Conservation (phyloP, 2,329 filamentous ascomycete species). For the Aspergillus niger region DNA sequence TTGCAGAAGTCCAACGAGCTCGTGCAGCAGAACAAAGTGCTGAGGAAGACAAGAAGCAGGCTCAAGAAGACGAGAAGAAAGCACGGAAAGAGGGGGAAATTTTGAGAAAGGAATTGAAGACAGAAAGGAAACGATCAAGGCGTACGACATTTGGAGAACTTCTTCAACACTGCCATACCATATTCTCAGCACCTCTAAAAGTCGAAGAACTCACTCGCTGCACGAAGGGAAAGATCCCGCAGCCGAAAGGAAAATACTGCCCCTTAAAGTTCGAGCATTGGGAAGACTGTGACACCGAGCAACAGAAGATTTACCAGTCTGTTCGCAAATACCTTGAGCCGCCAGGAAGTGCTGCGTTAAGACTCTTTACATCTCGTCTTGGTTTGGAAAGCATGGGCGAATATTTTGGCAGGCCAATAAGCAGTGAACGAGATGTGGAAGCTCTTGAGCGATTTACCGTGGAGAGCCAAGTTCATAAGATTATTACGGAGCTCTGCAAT, state of each 20-base stretch:
- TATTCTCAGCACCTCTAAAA: slow-evolving; percentile 26
- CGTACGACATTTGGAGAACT: slow-evolving; percentile 26
- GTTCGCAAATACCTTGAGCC: slow-evolving; percentile 22
- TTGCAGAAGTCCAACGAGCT: no score
- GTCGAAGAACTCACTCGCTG: slow-evolving; percentile 24
- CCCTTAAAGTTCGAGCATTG: slow-evolving; percentile 24
- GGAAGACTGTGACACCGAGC: slow-evolving; percentile 22
- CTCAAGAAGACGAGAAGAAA: no score
- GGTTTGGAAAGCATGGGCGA: slow-evolving; percentile 19
- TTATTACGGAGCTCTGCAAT: slow-evolving; percentile 22
- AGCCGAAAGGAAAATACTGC: slow-evolving; percentile 29
- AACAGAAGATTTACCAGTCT: slow-evolving; percentile 20
- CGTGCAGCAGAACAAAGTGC: no score
- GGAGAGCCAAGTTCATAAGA: slow-evolving; percentile 21
- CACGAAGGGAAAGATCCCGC: slow-evolving; percentile 27
- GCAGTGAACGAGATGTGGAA: slow-evolving; percentile 25
- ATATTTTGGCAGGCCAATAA: slow-evolving; percentile 18
- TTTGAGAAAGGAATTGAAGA: neutral
- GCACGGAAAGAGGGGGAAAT: no score
- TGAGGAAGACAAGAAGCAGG: no score
- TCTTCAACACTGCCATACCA: slow-evolving; percentile 23
- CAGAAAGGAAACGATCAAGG: slow-evolving; percentile 14
- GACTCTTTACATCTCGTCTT: slow-evolving; percentile 20
- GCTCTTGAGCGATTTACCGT: slow-evolving; percentile 25
- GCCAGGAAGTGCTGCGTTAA: slow-evolving; percentile 8